phyloP scores from a whole-genome alignment of 2,329 filamentous ascomycete genomes.

The Hymenoscyphus scutula region DNA sequence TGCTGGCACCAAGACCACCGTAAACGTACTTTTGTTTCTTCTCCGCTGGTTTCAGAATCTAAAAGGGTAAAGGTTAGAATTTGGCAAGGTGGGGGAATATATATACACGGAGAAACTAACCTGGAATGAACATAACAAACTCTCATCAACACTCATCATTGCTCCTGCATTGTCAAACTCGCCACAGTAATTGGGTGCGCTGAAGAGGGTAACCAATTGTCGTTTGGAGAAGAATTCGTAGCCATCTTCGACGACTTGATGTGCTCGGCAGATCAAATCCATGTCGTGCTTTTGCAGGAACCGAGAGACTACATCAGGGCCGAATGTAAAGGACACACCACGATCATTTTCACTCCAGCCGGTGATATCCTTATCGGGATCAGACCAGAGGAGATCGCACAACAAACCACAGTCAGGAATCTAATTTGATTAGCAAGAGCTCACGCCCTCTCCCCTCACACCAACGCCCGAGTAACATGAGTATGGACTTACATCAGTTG shows the following conservation, averaged over 20 bases:
- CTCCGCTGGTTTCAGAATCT: constrained; percentile 99
- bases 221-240: constrained; percentile 99
- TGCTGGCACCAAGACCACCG: constrained; percentile 67
- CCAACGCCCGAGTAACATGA: constrained; percentile 27
- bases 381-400: constrained; percentile 97
- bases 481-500: constrained; percentile 80
- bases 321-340: constrained; percentile 98
- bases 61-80: constrained; percentile 24
- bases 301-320: constrained; percentile 92
- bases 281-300: constrained; percentile 99
- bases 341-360: constrained; percentile 99
- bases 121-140: constrained; percentile 98
- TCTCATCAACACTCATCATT: constrained; percentile 99
- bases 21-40: constrained; percentile 99
- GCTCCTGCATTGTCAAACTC: constrained; percentile 99
- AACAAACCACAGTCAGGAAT: constrained; percentile 97
- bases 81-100: not conserved
- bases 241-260: constrained; percentile 97
- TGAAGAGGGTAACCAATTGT: constrained; percentile 95
- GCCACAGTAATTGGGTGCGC: constrained; percentile 97
- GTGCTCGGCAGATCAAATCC: constrained; percentile 97
- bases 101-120: constrained; percentile 43
- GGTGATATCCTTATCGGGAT: constrained; percentile 98
- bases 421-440: constrained; percentile 49
- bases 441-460: constrained; percentile 33